Percentiles rank a stretch among this genome's conserved stretches.
Conservation (phyloP, 768 basidiomycete species). For the Naganishia friedmannii region DNA sequence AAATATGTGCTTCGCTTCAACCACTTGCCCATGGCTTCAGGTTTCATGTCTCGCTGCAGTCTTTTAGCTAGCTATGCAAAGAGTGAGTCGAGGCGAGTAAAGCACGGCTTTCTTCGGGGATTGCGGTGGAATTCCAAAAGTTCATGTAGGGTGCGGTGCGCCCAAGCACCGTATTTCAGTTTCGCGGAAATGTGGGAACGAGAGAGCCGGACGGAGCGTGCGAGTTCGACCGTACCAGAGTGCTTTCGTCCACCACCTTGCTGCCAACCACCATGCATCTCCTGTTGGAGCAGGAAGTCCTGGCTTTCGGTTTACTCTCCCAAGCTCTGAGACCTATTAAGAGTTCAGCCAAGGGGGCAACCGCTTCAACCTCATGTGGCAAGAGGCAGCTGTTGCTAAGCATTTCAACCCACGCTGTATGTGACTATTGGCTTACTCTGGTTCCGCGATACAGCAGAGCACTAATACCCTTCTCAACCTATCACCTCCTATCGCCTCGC, state of each 20-base stretch:
- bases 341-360: neutral
- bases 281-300: neutral
- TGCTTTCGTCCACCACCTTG: neutral
- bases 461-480: neutral
- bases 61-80: neutral
- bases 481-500: neutral
- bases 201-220: too few relatives aligned
- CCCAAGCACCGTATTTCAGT: neutral
- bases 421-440: neutral
- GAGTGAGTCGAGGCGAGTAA: neutral
- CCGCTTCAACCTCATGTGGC: neutral
- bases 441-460: neutral
- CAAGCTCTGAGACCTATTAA: neutral
- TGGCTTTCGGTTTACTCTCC: neutral
- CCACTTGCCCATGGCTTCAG: neutral
- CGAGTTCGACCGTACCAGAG: neutral
- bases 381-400: neutral
- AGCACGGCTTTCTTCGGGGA: conserved; percentile 16
- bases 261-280: neutral
- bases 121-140: conserved; percentile 3
- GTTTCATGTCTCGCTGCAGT: neutral
- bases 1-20: neutral
- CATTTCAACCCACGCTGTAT: conserved; percentile 5
- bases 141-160: neutral
- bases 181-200: conserved; percentile 4